Percentiles rank a stretch among this genome's conserved stretches.
phyloP scores from a whole-genome alignment of 495 filamentous ascomycete species.

The Neurospora terricola region DNA sequence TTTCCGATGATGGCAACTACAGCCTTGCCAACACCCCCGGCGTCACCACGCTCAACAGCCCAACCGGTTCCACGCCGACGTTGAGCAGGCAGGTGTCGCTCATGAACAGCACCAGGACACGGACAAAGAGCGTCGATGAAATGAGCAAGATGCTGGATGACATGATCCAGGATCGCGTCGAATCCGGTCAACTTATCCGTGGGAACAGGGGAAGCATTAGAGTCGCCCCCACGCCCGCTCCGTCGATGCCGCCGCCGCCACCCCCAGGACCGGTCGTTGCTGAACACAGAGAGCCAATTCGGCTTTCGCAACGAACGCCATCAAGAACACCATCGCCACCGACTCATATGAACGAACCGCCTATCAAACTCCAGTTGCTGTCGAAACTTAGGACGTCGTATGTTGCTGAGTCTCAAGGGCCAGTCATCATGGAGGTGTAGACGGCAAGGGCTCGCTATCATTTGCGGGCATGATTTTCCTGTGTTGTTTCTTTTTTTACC shows the following conservation, averaged over 20 bases:
- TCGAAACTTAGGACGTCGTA: slow-evolving; percentile 22
- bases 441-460: background rate
- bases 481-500: background rate
- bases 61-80: slow-evolving; percentile 25
- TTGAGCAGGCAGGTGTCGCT: slow-evolving; percentile 26
- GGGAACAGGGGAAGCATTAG: slow-evolving; percentile 47
- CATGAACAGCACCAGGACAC: slow-evolving; percentile 27
- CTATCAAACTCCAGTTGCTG: slow-evolving; percentile 28
- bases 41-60: slow-evolving; percentile 24
- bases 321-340: background rate
- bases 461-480: background rate
- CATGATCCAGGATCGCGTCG: slow-evolving; percentile 85
- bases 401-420: slow-evolving; percentile 3
- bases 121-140: slow-evolving; percentile 65
- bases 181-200: slow-evolving; percentile 54
- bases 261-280: background rate
- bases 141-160: slow-evolving; percentile 85
- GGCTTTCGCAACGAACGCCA: background rate
- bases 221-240: slow-evolving; percentile 23
- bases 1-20: background rate
- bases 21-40: slow-evolving; percentile 26
- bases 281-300: background rate
- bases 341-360: slow-evolving; percentile 10
- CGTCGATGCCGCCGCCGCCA: background rate
- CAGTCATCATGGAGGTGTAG: background rate